A percentile compares a stretch with the other conserved stretches of the same genome.
phyloP scores from a whole-genome alignment of 345 rosid species.

The Pugionium dolabratum region DNA sequence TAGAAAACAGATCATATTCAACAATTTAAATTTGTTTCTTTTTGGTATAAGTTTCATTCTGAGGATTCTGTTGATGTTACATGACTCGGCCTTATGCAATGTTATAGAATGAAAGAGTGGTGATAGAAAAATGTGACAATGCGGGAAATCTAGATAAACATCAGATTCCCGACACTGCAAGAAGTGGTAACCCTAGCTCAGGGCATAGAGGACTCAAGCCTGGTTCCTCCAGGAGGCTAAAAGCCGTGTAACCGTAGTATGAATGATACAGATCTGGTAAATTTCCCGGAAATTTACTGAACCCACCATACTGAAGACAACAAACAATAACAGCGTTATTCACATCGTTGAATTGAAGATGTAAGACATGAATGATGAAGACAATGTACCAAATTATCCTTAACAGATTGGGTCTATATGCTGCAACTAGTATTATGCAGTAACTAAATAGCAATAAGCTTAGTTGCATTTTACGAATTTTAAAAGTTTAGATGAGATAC shows the following conservation, averaged over 20 bases:
- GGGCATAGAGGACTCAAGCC: conserved; percentile 57
- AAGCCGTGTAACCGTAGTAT: conserved; percentile 77
- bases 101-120: neutral
- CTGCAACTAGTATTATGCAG: neutral
- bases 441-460: neutral
- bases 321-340: conserved; percentile 23
- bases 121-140: conserved; percentile 12
- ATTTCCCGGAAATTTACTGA: conserved; percentile 65
- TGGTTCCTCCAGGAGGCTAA: conserved; percentile 82
- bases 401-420: neutral
- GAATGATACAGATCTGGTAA: conserved; percentile 84
- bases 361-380: conserved; percentile 17
- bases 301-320: conserved; percentile 70
- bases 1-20: neutral
- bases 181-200: conserved; percentile 66
- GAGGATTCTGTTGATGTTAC: neutral
- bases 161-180: conserved; percentile 52
- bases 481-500: neutral
- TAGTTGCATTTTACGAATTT: neutral
- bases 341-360: conserved; percentile 11
- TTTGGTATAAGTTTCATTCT: neutral
- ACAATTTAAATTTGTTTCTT: neutral
- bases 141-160: conserved; percentile 15
- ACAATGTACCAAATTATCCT: conserved; percentile 9
- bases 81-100: neutral